Conservation (phyloP, 2,329 filamentous ascomycete genomes). For the Monosporascus ibericus region DNA sequence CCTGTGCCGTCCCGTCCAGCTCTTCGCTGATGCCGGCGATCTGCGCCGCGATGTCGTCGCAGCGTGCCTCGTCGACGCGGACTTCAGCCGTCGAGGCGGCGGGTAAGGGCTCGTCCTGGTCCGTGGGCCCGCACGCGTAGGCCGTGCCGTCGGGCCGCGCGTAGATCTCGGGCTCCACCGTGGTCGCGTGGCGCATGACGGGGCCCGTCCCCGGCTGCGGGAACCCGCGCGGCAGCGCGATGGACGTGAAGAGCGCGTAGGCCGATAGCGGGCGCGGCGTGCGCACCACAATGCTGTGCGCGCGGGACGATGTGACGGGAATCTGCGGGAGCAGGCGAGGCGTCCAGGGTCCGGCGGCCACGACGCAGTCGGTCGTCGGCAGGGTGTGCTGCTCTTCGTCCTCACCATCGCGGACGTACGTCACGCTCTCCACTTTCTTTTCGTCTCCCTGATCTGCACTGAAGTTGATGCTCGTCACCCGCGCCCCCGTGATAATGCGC, state of each 20-base stretch:
- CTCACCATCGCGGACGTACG: slow-evolving; percentile 20
- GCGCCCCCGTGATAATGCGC: slow-evolving; percentile 38
- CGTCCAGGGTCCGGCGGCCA: slow-evolving; percentile 42
- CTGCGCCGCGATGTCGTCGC: slow-evolving; percentile 64
- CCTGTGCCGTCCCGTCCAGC: slow-evolving; percentile 33
- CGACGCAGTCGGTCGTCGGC: slow-evolving; percentile 24
- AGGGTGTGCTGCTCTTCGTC: slow-evolving; percentile 14
- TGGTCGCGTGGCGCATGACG: slow-evolving; percentile 24
- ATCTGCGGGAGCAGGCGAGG: slow-evolving; percentile 34
- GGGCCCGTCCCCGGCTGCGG: slow-evolving; percentile 18
- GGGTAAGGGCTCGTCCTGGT: slow-evolving; percentile 57
- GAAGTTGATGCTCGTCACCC: slow-evolving; percentile 20
- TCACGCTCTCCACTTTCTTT: slow-evolving; percentile 21
- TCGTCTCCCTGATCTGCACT: slow-evolving; percentile 7
- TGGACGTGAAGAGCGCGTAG: slow-evolving; percentile 66
- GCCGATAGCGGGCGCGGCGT: slow-evolving; percentile 40
- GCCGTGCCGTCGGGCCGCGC: slow-evolving; percentile 68
- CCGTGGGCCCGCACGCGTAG: slow-evolving; percentile 67
- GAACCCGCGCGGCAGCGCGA: slow-evolving; percentile 53
- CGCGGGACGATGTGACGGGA: slow-evolving; percentile 34
- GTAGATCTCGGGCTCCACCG: slow-evolving; percentile 70
- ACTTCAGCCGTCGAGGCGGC: slow-evolving; percentile 52
- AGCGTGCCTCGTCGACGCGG: slow-evolving; percentile 56
- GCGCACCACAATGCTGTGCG: slow-evolving; percentile 40
- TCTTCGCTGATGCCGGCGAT: slow-evolving; percentile 47